phyloP scores from a whole-genome alignment of 805 yeast species.

The Candida boleticola region DNA sequence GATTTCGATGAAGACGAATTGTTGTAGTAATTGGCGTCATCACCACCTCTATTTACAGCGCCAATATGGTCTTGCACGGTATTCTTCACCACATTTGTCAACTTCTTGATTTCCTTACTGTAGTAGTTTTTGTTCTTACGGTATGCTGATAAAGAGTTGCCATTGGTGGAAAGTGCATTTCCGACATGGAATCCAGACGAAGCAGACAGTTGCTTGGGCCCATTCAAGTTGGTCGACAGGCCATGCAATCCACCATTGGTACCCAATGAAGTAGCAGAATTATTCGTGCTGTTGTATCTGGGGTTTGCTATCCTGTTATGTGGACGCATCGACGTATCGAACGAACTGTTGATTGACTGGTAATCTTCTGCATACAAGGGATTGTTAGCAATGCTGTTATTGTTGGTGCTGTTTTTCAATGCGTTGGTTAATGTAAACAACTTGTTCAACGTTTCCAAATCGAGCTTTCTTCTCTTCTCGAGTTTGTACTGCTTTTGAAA shows the following conservation, averaged over 20 bases:
- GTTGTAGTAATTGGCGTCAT: constrained; percentile 1
- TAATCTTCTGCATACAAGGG: neutral
- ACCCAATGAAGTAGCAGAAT: neutral
- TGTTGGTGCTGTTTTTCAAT: constrained; percentile 15
- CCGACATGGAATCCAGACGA: neutral
- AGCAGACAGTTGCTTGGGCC: neutral
- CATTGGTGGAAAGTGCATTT: neutral
- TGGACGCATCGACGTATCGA: neutral
- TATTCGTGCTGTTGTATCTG: neutral
- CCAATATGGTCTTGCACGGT: constrained; percentile 63
- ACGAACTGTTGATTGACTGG: neutral
- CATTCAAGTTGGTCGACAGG: neutral
- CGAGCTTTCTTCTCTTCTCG: constrained; percentile 51
- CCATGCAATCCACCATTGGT: neutral
- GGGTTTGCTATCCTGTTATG: neutral
- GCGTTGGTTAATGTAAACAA: constrained; percentile 36
- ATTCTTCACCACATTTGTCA: constrained; percentile 66
- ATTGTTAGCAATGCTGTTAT: neutral
- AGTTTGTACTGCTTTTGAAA: constrained; percentile 73
- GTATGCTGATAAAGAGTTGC: constrained; percentile 8
- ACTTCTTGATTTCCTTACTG: constrained; percentile 44
- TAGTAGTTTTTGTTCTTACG: constrained; percentile 30
- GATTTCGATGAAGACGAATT: constrained; percentile 8
- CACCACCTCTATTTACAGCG: constrained; percentile 13
- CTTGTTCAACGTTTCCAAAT: constrained; percentile 49